phyloP scores from a whole-genome alignment of 352 stramenopile species.

The Globisporangium splendens region DNA sequence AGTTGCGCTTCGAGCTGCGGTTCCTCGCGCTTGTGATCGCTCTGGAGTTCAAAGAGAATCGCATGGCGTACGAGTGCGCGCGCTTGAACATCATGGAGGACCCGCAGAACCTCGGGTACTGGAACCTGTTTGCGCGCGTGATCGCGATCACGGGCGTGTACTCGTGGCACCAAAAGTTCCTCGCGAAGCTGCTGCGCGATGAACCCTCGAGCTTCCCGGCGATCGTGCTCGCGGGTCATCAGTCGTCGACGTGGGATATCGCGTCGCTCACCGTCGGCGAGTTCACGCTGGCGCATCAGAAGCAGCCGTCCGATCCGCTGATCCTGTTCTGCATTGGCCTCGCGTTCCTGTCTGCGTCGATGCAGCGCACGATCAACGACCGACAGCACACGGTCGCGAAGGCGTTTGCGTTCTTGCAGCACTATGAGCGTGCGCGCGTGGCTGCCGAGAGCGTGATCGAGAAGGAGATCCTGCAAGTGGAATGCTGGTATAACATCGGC shows the following conservation, averaged over 20 bases:
- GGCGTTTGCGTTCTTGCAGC: conserved; percentile 81
- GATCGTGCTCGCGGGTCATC: conserved; percentile 77
- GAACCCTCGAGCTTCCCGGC: conserved; percentile 75
- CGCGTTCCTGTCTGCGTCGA: conserved; percentile 78
- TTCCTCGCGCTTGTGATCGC: conserved; percentile 83
- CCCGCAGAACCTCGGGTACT: conserved; percentile 75
- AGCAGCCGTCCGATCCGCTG: conserved; percentile 68
- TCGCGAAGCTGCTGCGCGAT: conserved; percentile 76
- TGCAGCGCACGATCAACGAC: conserved; percentile 86
- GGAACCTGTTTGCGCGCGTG: conserved; percentile 81
- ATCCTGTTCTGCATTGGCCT: conserved; percentile 84
- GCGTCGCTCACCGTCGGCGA: conserved; percentile 83
- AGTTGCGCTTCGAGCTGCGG: conserved; percentile 72
- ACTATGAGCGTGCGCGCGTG: conserved; percentile 69
- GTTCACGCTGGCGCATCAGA: conserved; percentile 77
- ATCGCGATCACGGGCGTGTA: conserved; percentile 83
- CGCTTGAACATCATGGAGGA: conserved; percentile 87
- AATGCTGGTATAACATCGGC: conserved; percentile 87
- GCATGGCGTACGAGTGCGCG: conserved; percentile 86
- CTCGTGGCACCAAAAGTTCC: conserved; percentile 86
- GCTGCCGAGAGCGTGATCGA: conserved; percentile 43
- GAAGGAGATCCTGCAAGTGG: conserved; percentile 61
- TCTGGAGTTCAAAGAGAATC: conserved; percentile 81
- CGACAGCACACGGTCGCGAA: conserved; percentile 82
- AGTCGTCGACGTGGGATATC: conserved; percentile 83